Evolutionary conservation across 2,329 filamentous ascomycete genomes (phyloP).

Genomic region (Herpotrichia juniperi): DNA sequence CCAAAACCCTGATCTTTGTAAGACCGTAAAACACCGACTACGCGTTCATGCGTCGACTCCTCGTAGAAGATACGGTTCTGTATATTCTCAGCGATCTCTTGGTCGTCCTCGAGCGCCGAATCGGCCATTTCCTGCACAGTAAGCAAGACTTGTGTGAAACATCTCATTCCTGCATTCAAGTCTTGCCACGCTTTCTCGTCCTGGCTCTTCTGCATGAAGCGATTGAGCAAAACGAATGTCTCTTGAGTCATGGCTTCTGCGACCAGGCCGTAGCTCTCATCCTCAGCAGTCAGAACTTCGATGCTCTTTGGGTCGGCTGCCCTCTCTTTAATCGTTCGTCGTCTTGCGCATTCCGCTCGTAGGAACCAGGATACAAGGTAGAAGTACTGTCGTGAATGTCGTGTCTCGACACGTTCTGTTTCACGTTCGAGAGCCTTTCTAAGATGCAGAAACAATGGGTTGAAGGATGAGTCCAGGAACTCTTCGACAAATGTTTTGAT

Average conservation of each 20-base stretch:
- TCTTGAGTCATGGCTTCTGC: slow-evolving; percentile 92
- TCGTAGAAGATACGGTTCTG: slow-evolving; percentile 98
- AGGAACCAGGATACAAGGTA: slow-evolving; percentile 94
- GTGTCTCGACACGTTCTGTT: slow-evolving; percentile 76
- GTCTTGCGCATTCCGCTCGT: slow-evolving; percentile 78
- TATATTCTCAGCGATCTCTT: slow-evolving; percentile 97
- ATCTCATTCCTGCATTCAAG: slow-evolving; percentile 85
- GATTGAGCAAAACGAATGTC: slow-evolving; percentile 87
- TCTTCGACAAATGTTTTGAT: slow-evolving; percentile 86
- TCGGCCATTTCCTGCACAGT: slow-evolving; percentile 92
- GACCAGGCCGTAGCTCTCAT: slow-evolving; percentile 82
- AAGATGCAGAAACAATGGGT: slow-evolving; percentile 81
- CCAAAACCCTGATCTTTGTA: slow-evolving; percentile 95
- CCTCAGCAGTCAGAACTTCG: slow-evolving; percentile 53
- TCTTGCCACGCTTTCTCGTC: slow-evolving; percentile 89
- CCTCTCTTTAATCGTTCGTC: slow-evolving; percentile 61
- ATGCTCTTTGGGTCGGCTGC: slow-evolving; percentile 53
- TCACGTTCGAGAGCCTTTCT: slow-evolving; percentile 91
- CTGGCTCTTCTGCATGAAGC: slow-evolving; percentile 77
- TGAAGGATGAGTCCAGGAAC: slow-evolving; percentile 94
- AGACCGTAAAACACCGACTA: slow-evolving; percentile 78
- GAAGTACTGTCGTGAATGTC: slow-evolving; percentile 86
- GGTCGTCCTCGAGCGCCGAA: slow-evolving; percentile 85
- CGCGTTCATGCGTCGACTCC: slow-evolving; percentile 87
- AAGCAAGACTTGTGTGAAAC: slow-evolving; percentile 91